These are phyloP conservation scores for Simmondsia chinensis DNA, from an alignment of 148 eudicot species.

Conservation along the genomic window DNA sequence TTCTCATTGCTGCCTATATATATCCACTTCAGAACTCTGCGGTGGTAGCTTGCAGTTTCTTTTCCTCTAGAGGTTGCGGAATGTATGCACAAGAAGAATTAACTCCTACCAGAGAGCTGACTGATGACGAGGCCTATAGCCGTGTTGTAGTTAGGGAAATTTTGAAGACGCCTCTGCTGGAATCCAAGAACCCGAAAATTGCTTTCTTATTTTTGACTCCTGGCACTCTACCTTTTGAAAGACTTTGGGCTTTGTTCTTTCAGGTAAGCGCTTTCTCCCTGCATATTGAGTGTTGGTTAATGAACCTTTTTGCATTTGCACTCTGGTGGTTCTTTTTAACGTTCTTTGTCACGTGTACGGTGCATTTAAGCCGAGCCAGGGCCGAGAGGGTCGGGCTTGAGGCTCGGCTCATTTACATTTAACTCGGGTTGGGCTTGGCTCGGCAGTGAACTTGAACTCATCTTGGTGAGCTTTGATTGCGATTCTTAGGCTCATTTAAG, in stretches of 20 bases:
- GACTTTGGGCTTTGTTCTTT: conserved; percentile 77
- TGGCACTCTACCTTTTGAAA: conserved; percentile 70
- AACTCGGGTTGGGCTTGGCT: too few species aligned
- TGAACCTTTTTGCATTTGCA: not conserved
- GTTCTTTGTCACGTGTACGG: too few species aligned
- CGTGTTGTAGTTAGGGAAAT: conserved; percentile 70
- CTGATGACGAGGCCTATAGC: conserved; percentile 65
- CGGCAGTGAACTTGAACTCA: too few species aligned
- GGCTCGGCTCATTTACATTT: too few species aligned
- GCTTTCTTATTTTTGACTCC: conserved; percentile 78
- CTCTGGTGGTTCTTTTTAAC: too few species aligned
- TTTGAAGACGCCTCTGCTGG: conserved; percentile 29
- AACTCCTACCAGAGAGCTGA: conserved; percentile 36
- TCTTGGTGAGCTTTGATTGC: too few species aligned
- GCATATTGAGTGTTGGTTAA: not conserved
- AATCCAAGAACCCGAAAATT: conserved; percentile 48
- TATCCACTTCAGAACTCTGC: conserved; percentile 28
- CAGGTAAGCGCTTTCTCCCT: conserved; percentile 26
- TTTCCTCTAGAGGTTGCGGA: conserved; percentile 38
- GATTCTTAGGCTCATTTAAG: too few species aligned
- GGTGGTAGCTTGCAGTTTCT: conserved; percentile 32
- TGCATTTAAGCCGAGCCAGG: too few species aligned
- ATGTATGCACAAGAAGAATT: conserved; percentile 19
- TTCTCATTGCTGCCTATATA: conserved; percentile 38
- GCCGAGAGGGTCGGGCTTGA: too few species aligned